A percentile compares a stretch with the other conserved stretches of the same genome.
These are phyloP conservation scores for Cladosporium phlei DNA, from an alignment of 2,329 filamentous ascomycete genomes.

Conservation along the genomic window DNA sequence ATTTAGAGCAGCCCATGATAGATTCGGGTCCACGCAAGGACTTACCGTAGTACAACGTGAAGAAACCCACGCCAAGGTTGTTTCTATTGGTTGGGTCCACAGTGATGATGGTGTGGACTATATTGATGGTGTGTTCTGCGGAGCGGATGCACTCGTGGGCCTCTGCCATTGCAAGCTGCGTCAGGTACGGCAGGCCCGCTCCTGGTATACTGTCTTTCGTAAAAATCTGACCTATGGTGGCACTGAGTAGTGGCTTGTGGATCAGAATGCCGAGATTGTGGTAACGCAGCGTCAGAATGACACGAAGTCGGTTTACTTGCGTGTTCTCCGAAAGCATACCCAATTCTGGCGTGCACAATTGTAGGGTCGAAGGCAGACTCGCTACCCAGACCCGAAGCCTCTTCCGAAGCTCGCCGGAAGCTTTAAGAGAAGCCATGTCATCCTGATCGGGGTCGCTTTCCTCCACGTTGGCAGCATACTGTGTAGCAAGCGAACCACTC, in stretches of 20 bases:
- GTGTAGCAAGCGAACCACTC: slow-evolving; percentile 19
- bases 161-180: slow-evolving; percentile 24
- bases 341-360: neutral
- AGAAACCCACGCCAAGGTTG: slow-evolving; percentile 40
- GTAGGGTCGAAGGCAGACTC: neutral
- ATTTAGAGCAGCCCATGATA: neutral
- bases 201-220: too few species aligned
- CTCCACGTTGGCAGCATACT: neutral
- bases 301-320: slow-evolving; percentile 32
- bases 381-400: neutral
- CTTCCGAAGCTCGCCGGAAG: neutral
- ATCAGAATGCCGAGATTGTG: slow-evolving; percentile 39
- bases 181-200: slow-evolving; percentile 17
- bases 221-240: slow-evolving; percentile 31
- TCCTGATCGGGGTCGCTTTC: neutral
- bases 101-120: slow-evolving; percentile 26
- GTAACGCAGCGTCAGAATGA: slow-evolving; percentile 42
- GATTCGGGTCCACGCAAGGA: too few species aligned
- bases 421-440: neutral
- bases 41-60: slow-evolving; percentile 37
- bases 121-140: slow-evolving; percentile 34
- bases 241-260: slow-evolving; percentile 39
- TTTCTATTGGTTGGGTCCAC: slow-evolving; percentile 18
- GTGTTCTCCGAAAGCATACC: slow-evolving; percentile 8
- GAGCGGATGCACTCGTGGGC: slow-evolving; percentile 26